Evolutionary conservation across 495 filamentous ascomycete genomes (phyloP).

Genomic region (Lepraria neglecta): DNA sequence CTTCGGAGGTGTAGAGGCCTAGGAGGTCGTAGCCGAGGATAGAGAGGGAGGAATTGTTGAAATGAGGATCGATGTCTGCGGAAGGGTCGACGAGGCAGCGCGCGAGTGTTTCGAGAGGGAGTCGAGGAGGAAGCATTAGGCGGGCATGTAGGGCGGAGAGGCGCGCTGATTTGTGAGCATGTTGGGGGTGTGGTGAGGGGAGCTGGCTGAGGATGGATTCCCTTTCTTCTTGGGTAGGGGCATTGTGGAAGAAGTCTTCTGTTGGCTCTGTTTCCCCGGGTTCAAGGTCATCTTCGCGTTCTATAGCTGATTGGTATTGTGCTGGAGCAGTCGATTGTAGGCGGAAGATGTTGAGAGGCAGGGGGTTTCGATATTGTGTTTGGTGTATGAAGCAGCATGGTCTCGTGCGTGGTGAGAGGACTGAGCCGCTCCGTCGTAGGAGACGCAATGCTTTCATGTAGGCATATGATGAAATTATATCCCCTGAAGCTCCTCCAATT

Average conservation of each 20-base stretch:
- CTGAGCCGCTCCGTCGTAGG: slow-evolving; percentile 64
- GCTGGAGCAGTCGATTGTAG: slow-evolving; percentile 26
- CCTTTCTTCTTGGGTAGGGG: background rate
- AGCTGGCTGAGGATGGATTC: slow-evolving; percentile 27
- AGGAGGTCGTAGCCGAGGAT: slow-evolving; percentile 76
- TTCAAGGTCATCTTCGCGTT: slow-evolving; percentile 24
- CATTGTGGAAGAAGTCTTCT: slow-evolving; percentile 11
- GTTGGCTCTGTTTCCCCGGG: slow-evolving; percentile 14
- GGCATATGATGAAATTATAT: slow-evolving; percentile 4
- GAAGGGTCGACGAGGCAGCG: slow-evolving; percentile 78
- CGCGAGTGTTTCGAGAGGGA: slow-evolving; percentile 81
- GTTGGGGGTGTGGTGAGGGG: slow-evolving; percentile 63
- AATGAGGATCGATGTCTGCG: slow-evolving; percentile 64
- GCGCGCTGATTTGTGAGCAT: slow-evolving; percentile 73
- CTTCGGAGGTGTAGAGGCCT: slow-evolving; percentile 79
- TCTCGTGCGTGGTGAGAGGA: slow-evolving; percentile 51
- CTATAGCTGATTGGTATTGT: slow-evolving; percentile 6
- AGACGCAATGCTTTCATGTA: slow-evolving; percentile 66
- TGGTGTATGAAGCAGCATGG: slow-evolving; percentile 40
- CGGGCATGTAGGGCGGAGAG: slow-evolving; percentile 90
- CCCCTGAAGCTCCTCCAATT: slow-evolving; percentile 1
- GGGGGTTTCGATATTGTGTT: slow-evolving; percentile 31
- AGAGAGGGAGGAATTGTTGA: slow-evolving; percentile 78
- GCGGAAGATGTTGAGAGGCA: slow-evolving; percentile 32
- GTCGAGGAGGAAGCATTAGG: slow-evolving; percentile 69